Percentiles rank a stretch among this genome's conserved stretches.
These are phyloP conservation scores for Talaromyces trachyspermus DNA, from an alignment of 495 filamentous ascomycete species.

Conservation along the genomic window DNA sequence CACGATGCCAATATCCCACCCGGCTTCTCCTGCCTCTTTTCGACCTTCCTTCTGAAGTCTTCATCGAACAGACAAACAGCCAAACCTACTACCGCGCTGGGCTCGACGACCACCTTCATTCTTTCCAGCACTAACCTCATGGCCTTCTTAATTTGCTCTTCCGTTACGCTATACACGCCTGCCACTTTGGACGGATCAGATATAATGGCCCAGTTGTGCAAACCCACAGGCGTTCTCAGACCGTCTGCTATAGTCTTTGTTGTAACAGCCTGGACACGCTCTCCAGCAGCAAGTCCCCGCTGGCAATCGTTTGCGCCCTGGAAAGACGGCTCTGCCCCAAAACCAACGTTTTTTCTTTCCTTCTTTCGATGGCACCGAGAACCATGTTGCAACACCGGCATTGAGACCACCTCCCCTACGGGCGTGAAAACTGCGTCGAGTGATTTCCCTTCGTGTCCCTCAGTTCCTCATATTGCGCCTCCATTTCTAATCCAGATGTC, in stretches of 20 bases:
- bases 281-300: constrained; percentile 53
- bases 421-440: constrained; percentile 81
- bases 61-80: constrained; percentile 81
- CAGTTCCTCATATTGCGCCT: constrained; percentile 56
- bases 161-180: constrained; percentile 70
- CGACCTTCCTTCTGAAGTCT: constrained; percentile 65
- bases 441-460: constrained; percentile 12
- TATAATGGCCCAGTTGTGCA: constrained; percentile 74
- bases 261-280: constrained; percentile 57
- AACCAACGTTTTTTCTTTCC: constrained; percentile 50
- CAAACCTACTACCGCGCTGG: constrained; percentile 77
- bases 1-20: constrained; percentile 83
- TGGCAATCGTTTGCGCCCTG: constrained; percentile 78
- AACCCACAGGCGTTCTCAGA: constrained; percentile 74
- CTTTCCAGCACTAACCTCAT: constrained; percentile 76
- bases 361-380: constrained; percentile 47
- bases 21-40: constrained; percentile 62
- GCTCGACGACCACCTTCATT: constrained; percentile 89
- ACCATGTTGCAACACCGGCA: constrained; percentile 70
- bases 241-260: constrained; percentile 87
- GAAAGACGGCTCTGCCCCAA: constrained; percentile 86
- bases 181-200: constrained; percentile 60
- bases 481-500: constrained; percentile 77
- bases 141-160: constrained; percentile 74
- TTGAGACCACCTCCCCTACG: constrained; percentile 87